phyloP scores from a whole-genome alignment of 768 basidiomycete species.

The Phaeotremella skinneri region DNA sequence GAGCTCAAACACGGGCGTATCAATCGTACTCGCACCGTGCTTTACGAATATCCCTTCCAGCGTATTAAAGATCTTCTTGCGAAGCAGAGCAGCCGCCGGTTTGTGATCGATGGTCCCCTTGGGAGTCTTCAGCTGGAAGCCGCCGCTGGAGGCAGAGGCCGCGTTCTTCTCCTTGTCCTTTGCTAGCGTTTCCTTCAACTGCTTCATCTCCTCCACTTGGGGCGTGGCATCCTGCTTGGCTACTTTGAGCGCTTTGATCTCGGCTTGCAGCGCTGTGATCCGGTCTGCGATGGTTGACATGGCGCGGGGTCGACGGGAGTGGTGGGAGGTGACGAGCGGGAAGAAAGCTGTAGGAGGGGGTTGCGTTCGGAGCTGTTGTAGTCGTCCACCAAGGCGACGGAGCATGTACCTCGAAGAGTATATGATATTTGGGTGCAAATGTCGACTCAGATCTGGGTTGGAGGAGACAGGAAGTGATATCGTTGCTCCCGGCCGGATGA shows the following conservation, averaged over 20 bases:
- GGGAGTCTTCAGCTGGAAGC: constrained; percentile 82
- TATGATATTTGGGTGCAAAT: not conserved
- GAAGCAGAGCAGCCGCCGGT: constrained; percentile 85
- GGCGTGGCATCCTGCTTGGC: constrained; percentile 39
- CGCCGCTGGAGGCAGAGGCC: constrained; percentile 56
- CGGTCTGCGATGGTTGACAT: constrained; percentile 27
- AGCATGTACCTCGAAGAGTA: not conserved
- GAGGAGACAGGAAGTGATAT: no score
- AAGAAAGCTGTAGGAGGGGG: not conserved
- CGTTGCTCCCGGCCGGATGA: no score
- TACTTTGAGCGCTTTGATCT: constrained; percentile 45
- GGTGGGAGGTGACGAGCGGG: not conserved
- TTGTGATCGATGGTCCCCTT: constrained; percentile 98
- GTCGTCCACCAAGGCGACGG: constrained; percentile 1
- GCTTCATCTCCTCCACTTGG: constrained; percentile 46
- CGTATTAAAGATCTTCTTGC: constrained; percentile 81
- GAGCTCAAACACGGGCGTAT: constrained; percentile 97
- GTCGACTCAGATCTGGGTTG: not conserved
- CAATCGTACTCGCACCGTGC: constrained; percentile 86
- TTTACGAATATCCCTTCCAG: constrained; percentile 83
- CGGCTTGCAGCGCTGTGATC: constrained; percentile 38
- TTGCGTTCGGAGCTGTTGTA: not conserved
- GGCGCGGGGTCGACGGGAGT: not conserved
- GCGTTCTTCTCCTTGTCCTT: constrained; percentile 50
- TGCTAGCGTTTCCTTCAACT: constrained; percentile 52